Conservation (phyloP, 768 basidiomycete genomes). For the Antrodiella citrinella region DNA sequence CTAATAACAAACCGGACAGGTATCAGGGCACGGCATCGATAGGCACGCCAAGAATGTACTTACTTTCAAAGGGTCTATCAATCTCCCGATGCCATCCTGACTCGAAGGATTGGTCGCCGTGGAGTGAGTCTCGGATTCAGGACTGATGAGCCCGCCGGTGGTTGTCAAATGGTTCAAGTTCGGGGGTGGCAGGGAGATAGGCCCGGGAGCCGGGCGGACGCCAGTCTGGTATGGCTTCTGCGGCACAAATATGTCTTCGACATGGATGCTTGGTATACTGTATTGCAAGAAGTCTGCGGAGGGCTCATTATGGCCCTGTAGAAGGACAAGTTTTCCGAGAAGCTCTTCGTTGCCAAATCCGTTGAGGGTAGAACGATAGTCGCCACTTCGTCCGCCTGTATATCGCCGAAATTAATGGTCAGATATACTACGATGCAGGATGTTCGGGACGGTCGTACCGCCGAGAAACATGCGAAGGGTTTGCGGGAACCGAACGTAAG, state of each 20-base stretch:
- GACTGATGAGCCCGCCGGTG: slow-evolving; percentile 58
- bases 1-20: slow-evolving; percentile 25
- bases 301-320: slow-evolving; percentile 40
- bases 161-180: slow-evolving; percentile 29
- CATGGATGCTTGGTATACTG: slow-evolving; percentile 42
- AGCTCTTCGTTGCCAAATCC: slow-evolving; percentile 53
- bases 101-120: slow-evolving; percentile 24
- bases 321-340: slow-evolving; percentile 55
- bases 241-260: slow-evolving; percentile 43
- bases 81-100: slow-evolving; percentile 16
- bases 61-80: slow-evolving; percentile 61
- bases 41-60: too few species aligned
- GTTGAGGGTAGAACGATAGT: slow-evolving; percentile 50
- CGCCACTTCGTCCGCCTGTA: slow-evolving; percentile 49
- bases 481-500: slow-evolving; percentile 64
- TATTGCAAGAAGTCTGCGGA: slow-evolving; percentile 38
- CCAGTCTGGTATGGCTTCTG: slow-evolving; percentile 29
- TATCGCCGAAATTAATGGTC: slow-evolving; percentile 4
- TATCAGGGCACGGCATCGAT: too few species aligned
- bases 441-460: slow-evolving; percentile 32
- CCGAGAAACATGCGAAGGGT: slow-evolving; percentile 68
- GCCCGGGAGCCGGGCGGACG: slow-evolving; percentile 40
- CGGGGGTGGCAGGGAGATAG: slow-evolving; percentile 30
- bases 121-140: slow-evolving; percentile 44
- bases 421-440: background rate